phyloP scores from a whole-genome alignment of 2,329 filamentous ascomycete species.

The Xylaria digitata region DNA sequence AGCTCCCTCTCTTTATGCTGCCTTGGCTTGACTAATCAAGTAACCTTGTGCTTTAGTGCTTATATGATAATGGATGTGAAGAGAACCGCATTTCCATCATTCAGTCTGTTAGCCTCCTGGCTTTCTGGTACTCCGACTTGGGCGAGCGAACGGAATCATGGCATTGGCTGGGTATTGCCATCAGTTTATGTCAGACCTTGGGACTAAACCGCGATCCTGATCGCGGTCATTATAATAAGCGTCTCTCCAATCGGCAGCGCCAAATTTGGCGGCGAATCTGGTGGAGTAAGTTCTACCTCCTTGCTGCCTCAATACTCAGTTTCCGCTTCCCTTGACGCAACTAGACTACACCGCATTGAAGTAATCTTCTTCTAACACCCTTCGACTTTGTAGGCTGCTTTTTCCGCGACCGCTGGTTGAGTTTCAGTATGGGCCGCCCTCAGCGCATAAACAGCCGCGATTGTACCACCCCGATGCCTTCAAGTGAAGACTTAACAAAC shows the following conservation, averaged over 20 bases:
- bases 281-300: conserved; percentile 48
- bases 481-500: conserved; percentile 24
- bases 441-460: conserved; percentile 54
- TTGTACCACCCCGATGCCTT: conserved; percentile 51
- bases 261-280: conserved; percentile 54
- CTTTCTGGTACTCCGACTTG: conserved; percentile 37
- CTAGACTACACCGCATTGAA: neutral
- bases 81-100: conserved; percentile 35
- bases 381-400: conserved; percentile 45
- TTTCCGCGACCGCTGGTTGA: conserved; percentile 55
- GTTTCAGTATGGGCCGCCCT: conserved; percentile 54
- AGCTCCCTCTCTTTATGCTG: neutral
- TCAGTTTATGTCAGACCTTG: conserved; percentile 34
- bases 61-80: conserved; percentile 34
- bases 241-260: conserved; percentile 32
- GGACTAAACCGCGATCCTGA: conserved; percentile 35
- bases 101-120: conserved; percentile 34
- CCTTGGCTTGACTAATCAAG: neutral
- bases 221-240: conserved; percentile 29
- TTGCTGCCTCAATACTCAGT: neutral
- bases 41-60: conserved; percentile 12
- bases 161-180: conserved; percentile 39
- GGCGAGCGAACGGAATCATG: conserved; percentile 34
- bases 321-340: neutral
- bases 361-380: conserved; percentile 6